Evolutionary conservation across 192 early-diverging fungal genomes (phyloP).

Genomic region (Umbelopsis ramanniana): DNA sequence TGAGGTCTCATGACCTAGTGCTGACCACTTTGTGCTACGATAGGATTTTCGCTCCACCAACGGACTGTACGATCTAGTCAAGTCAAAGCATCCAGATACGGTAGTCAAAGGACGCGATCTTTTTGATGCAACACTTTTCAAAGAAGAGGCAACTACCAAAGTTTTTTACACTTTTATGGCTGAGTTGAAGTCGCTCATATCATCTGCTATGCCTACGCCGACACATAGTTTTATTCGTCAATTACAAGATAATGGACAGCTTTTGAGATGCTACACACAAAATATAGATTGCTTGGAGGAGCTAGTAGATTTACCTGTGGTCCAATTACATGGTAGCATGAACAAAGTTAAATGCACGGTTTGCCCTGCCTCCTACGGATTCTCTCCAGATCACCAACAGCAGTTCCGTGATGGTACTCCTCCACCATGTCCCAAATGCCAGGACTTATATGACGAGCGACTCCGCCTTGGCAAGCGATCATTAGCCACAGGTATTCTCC

Average conservation of each 20-base stretch:
- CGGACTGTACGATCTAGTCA: slow-evolving; percentile 87
- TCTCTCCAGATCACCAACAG: slow-evolving; percentile 57
- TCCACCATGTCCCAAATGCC: slow-evolving; percentile 66
- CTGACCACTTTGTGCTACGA: slow-evolving; percentile 8
- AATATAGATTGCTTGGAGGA: slow-evolving; percentile 96
- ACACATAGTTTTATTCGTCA: slow-evolving; percentile 87
- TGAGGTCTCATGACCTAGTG: slow-evolving; percentile 9
- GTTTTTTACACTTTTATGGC: slow-evolving; percentile 86
- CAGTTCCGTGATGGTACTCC: slow-evolving; percentile 76
- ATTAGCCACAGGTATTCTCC: slow-evolving; percentile 73
- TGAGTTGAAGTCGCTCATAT: slow-evolving; percentile 75
- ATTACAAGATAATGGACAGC: slow-evolving; percentile 73
- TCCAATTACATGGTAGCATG: slow-evolving; percentile 93
- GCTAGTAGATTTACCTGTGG: slow-evolving; percentile 73
- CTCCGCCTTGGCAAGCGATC: slow-evolving; percentile 76
- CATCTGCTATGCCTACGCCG: slow-evolving; percentile 74
- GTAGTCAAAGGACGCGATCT: slow-evolving; percentile 82
- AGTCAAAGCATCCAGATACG: slow-evolving; percentile 69
- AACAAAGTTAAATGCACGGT: slow-evolving; percentile 86
- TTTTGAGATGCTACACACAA: slow-evolving; percentile 94
- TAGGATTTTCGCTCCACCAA: slow-evolving; percentile 85
- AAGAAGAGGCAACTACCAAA: slow-evolving; percentile 61
- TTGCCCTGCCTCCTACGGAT: slow-evolving; percentile 73
- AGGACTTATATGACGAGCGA: slow-evolving; percentile 50
- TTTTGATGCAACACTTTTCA: slow-evolving; percentile 85